These are phyloP conservation scores for Sistotremastrum niveocremeum DNA, from an alignment of 768 basidiomycete genomes.

Conservation along the genomic window DNA sequence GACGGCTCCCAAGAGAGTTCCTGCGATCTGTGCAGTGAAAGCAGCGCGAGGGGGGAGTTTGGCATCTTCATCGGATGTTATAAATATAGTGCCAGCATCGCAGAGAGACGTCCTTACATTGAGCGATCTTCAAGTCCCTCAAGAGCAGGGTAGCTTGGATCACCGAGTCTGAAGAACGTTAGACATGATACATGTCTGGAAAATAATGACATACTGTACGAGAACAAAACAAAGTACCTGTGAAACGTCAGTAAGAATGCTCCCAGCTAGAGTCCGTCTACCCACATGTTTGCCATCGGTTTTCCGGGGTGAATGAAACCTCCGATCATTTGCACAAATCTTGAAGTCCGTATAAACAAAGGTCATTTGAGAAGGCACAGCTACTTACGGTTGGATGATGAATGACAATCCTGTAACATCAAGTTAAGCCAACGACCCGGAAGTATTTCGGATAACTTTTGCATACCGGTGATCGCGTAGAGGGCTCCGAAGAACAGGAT, in stretches of 20 bases:
- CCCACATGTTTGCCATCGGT: slow-evolving; percentile 37
- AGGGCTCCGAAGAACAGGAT: slow-evolving; percentile 42
- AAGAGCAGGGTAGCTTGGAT: slow-evolving; percentile 39
- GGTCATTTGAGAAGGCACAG: slow-evolving; percentile 2
- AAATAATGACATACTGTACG: not conserved
- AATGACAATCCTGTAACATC: slow-evolving; percentile 9
- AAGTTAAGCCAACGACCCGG: too few species aligned
- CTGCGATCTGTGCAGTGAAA: slow-evolving; percentile 43
- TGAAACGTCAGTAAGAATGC: slow-evolving; percentile 33
- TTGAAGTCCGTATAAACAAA: too few species aligned
- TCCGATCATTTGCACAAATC: slow-evolving; percentile 38
- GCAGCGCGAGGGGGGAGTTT: slow-evolving; percentile 55
- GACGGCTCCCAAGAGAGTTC: slow-evolving; percentile 39
- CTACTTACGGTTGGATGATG: slow-evolving; percentile 24
- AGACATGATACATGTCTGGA: slow-evolving; percentile 14
- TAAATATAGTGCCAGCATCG: not conserved
- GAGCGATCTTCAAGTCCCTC: slow-evolving; percentile 42
- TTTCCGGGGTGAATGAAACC: slow-evolving; percentile 34
- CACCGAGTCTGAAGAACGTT: slow-evolving; percentile 33
- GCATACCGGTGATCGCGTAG: slow-evolving; percentile 36
- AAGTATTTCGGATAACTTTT: not conserved
- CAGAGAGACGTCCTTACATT: slow-evolving; percentile 15
- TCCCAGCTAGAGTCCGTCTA: not conserved
- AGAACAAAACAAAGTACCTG: slow-evolving; percentile 21
- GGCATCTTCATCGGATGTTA: slow-evolving; percentile 18